These are phyloP conservation scores for Rhizopogon salebrosus DNA, from an alignment of 768 basidiomycete species.

Conservation along the genomic window DNA sequence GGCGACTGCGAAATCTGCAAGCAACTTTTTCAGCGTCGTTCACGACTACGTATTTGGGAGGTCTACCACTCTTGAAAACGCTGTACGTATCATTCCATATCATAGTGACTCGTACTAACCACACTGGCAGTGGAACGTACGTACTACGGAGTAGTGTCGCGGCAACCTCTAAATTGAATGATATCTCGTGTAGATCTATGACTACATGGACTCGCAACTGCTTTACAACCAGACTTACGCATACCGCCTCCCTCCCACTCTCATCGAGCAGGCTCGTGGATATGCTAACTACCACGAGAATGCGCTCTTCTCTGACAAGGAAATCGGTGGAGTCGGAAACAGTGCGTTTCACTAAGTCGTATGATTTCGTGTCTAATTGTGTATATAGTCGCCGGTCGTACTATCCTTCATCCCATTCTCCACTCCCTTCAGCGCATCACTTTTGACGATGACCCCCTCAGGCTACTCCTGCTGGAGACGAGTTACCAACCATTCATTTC, in stretches of 20 bases:
- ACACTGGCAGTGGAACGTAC: conserved; percentile 65
- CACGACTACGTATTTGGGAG: conserved; percentile 70
- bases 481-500: conserved; percentile 89
- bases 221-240: conserved; percentile 80
- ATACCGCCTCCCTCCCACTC: conserved; percentile 66
- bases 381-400: conserved; percentile 69
- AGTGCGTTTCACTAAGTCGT: conserved; percentile 39
- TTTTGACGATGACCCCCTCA: conserved; percentile 72
- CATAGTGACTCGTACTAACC: not conserved
- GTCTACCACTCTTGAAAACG: conserved; percentile 57
- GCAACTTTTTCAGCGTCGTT: conserved; percentile 57
- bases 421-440: conserved; percentile 70
- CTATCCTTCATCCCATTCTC: conserved; percentile 67
- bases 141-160: conserved; percentile 16
- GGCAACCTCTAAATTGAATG: conserved; percentile 4
- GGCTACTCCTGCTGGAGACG: conserved; percentile 69
- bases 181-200: conserved; percentile 49
- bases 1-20: conserved; percentile 46
- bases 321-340: conserved; percentile 68
- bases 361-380: not conserved
- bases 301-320: conserved; percentile 62
- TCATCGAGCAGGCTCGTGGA: conserved; percentile 66
- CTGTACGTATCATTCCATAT: conserved; percentile 36
- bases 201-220: conserved; percentile 74
- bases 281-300: conserved; percentile 76